Conservation (phyloP, 2,329 filamentous ascomycete genomes). For the Aschersonia sp. region DNA sequence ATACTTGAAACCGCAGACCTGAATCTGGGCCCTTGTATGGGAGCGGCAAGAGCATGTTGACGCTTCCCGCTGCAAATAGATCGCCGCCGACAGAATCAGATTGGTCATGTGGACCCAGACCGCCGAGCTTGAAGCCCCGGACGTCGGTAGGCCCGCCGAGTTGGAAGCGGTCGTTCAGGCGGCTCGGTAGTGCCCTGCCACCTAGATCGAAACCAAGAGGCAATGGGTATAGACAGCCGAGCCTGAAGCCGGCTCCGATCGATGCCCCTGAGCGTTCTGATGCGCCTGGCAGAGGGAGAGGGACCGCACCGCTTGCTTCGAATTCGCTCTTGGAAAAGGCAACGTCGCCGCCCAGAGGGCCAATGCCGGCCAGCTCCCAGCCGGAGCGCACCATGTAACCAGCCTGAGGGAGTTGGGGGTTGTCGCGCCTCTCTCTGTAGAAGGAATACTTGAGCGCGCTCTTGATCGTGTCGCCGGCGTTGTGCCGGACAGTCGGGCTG, state of each 20-base stretch:
- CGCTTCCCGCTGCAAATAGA: slow-evolving; percentile 76
- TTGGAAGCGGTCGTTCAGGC: slow-evolving; percentile 88
- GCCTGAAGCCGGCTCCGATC: slow-evolving; percentile 66
- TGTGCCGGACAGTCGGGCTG: slow-evolving; percentile 65
- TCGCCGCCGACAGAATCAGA: slow-evolving; percentile 81
- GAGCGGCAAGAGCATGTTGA: slow-evolving; percentile 73
- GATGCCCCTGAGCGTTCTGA: slow-evolving; percentile 61
- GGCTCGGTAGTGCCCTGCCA: slow-evolving; percentile 48
- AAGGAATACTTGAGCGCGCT: slow-evolving; percentile 74
- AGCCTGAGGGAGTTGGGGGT: slow-evolving; percentile 66
- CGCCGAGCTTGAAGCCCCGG: slow-evolving; percentile 80
- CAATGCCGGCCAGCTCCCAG: slow-evolving; percentile 76
- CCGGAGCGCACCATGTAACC: slow-evolving; percentile 70
- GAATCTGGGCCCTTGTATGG: slow-evolving; percentile 71
- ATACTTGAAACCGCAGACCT: slow-evolving; percentile 75
- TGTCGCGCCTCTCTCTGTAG: slow-evolving; percentile 66
- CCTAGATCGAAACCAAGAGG: slow-evolving; percentile 41
- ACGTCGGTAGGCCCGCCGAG: slow-evolving; percentile 91
- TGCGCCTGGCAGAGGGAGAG: slow-evolving; percentile 57
- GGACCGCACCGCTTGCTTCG: slow-evolving; percentile 63
- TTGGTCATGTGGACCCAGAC: slow-evolving; percentile 79
- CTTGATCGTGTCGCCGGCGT: slow-evolving; percentile 86
- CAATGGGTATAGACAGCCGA: slow-evolving; percentile 73
- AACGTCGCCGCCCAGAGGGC: slow-evolving; percentile 73
- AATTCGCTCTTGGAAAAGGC: slow-evolving; percentile 89